Percentiles rank a stretch among this genome's conserved stretches.
These are phyloP conservation scores for Fusarium floridanum DNA, from an alignment of 2,329 filamentous ascomycete genomes.

Conservation along the genomic window DNA sequence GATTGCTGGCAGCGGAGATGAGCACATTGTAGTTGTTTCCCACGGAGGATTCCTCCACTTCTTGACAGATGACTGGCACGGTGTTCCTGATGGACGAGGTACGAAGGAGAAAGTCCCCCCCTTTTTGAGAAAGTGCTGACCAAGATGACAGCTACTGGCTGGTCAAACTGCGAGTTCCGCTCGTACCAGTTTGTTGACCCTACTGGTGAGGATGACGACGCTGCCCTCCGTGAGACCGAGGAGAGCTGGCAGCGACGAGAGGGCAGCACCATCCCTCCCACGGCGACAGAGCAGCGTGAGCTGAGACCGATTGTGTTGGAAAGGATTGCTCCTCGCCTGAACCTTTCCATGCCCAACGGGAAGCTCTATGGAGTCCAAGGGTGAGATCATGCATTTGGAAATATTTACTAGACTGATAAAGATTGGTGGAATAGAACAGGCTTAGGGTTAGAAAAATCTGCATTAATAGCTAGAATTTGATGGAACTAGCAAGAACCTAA, in stretches of 20 bases:
- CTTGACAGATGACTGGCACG: constrained; percentile 84
- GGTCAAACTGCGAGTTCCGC: constrained; percentile 80
- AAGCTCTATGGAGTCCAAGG: neutral
- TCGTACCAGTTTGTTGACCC: constrained; percentile 73
- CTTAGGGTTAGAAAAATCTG: neutral
- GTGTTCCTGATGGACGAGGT: constrained; percentile 60
- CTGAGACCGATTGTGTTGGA: constrained; percentile 55
- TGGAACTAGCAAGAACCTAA: neutral
- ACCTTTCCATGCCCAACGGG: constrained; percentile 20
- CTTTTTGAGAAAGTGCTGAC: constrained; percentile 16
- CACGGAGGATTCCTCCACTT: constrained; percentile 90
- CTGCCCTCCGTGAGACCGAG: constrained; percentile 61
- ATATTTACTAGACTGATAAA: neutral
- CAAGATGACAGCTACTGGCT: constrained; percentile 71
- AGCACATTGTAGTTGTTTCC: constrained; percentile 80
- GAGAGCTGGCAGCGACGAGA: constrained; percentile 61
- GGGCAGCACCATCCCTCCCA: constrained; percentile 57
- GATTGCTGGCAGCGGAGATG: constrained; percentile 62
- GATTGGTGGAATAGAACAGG: neutral
- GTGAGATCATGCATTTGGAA: neutral
- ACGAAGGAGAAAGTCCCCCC: constrained; percentile 37
- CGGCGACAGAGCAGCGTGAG: constrained; percentile 61
- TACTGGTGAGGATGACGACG: constrained; percentile 62
- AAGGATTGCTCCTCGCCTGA: constrained; percentile 53
- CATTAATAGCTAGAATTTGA: neutral